These are phyloP conservation scores for Geotrichum siamense DNA, from an alignment of 1,139 yeast species.

Conservation along the genomic window DNA sequence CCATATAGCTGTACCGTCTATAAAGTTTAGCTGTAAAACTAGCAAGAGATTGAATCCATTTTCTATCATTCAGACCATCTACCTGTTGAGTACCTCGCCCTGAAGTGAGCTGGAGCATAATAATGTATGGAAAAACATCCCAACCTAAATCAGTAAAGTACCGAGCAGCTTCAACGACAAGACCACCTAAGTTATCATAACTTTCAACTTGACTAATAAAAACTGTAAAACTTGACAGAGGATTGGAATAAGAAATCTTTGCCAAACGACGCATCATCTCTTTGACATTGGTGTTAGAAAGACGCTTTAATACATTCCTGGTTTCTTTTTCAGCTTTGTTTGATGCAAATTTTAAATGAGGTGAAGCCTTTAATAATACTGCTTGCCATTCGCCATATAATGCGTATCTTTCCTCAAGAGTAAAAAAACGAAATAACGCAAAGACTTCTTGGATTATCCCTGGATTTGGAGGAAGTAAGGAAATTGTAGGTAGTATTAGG, in stretches of 20 bases:
- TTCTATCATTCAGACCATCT: conserved; percentile 75
- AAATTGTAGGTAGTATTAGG: conserved; percentile 60
- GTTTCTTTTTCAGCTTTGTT: conserved; percentile 75
- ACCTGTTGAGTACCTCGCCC: conserved; percentile 62
- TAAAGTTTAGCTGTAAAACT: conserved; percentile 36
- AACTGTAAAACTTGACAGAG: conserved; percentile 57
- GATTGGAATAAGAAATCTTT: conserved; percentile 70
- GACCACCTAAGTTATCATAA: conserved; percentile 75
- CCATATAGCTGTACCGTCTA: conserved; percentile 30
- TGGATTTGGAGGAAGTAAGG: conserved; percentile 55
- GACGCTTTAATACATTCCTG: conserved; percentile 69
- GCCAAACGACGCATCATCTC: conserved; percentile 75
- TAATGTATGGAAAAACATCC: conserved; percentile 74
- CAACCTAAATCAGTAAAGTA: conserved; percentile 75
- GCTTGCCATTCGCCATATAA: conserved; percentile 78
- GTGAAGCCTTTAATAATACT: conserved; percentile 46
- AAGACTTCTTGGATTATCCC: conserved; percentile 57
- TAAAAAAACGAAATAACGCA: conserved; percentile 46
- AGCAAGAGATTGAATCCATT: conserved; percentile 63
- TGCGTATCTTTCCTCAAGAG: conserved; percentile 62
- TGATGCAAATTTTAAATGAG: conserved; percentile 55
- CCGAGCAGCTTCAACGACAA: conserved; percentile 74
- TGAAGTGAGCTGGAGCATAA: conserved; percentile 63
- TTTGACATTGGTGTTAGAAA: conserved; percentile 77
- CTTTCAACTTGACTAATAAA: conserved; percentile 60